A percentile compares a stretch with the other conserved stretches of the same genome.
These are phyloP conservation scores for Solanum sitiens DNA, from an alignment of 257 asterid genomes.

Conservation along the genomic window DNA sequence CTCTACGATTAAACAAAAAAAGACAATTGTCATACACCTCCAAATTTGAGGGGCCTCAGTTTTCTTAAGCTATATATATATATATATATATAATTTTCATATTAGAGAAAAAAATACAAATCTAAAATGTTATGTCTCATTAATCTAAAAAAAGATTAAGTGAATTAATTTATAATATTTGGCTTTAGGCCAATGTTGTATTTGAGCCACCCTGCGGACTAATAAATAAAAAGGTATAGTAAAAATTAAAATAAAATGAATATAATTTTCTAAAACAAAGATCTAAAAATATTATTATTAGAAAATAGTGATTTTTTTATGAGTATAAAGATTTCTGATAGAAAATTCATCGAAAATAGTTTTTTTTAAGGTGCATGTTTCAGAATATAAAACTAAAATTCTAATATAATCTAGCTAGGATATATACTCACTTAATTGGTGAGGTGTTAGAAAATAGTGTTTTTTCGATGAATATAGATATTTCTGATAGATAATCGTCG, in stretches of 20 bases:
- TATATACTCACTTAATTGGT: not conserved
- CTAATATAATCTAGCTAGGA: not conserved
- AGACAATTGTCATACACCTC: not conserved
- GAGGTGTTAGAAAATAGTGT: not conserved
- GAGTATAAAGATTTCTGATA: not conserved
- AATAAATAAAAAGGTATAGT: not conserved
- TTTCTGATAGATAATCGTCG: fast-evolving
- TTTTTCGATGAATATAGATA: too few species aligned
- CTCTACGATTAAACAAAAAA: too few species aligned
- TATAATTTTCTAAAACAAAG: fast-evolving
- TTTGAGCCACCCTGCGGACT: not conserved
- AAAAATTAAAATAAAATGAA: not conserved
- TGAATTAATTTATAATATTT: too few species aligned
- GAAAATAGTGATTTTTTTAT: not conserved
- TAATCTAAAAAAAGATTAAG: too few species aligned
- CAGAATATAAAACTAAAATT: not conserved
- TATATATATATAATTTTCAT: too few species aligned
- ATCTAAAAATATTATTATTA: not conserved
- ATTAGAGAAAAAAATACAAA: too few species aligned
- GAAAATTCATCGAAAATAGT: fast-evolving
- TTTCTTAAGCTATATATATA: not conserved
- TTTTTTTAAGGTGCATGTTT: fast-evolving
- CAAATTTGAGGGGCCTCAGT: not conserved
- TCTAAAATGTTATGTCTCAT: not conserved
- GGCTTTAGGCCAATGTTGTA: not conserved